These are phyloP conservation scores for Pestalotiopsis sp. DNA, from an alignment of 2,329 filamentous ascomycete species.

Conservation along the genomic window DNA sequence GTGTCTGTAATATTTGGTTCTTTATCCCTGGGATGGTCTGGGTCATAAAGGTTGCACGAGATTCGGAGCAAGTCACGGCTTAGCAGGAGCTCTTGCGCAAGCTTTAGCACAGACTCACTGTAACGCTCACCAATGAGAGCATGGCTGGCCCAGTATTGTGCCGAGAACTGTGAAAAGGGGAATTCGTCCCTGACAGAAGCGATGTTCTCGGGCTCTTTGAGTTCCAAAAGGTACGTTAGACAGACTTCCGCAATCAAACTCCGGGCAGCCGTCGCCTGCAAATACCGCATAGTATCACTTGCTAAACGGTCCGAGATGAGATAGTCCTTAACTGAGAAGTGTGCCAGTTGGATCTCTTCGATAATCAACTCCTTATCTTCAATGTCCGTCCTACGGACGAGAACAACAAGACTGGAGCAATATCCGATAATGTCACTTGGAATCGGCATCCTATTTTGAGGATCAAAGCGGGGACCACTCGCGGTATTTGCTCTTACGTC, in stretches of 20 bases:
- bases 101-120: neutral
- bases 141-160: conserved; percentile 3
- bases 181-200: neutral
- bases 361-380: neutral
- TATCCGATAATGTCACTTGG: conserved; percentile 26
- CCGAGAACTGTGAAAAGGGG: neutral
- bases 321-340: conserved; percentile 35
- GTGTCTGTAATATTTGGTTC: neutral
- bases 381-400: conserved; percentile 4
- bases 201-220: neutral
- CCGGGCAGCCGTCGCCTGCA: conserved; percentile 17
- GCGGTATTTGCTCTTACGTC: conserved; percentile 5
- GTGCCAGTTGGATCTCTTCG: conserved; percentile 26
- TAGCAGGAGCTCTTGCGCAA: neutral
- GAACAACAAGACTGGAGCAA: conserved; percentile 28
- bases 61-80: neutral
- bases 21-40: neutral
- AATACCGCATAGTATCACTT: no score
- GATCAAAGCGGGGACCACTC: conserved; percentile 24
- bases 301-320: conserved; percentile 27
- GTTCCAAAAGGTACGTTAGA: conserved; percentile 24
- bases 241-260: conserved; percentile 24
- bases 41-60: neutral
- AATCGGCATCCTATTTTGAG: conserved; percentile 26
- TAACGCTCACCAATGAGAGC: neutral